Percentiles rank a stretch among this genome's conserved stretches.
These are phyloP conservation scores for Monotropa hypopitys DNA, from an alignment of 179 eudicot genomes.

Conservation along the genomic window DNA sequence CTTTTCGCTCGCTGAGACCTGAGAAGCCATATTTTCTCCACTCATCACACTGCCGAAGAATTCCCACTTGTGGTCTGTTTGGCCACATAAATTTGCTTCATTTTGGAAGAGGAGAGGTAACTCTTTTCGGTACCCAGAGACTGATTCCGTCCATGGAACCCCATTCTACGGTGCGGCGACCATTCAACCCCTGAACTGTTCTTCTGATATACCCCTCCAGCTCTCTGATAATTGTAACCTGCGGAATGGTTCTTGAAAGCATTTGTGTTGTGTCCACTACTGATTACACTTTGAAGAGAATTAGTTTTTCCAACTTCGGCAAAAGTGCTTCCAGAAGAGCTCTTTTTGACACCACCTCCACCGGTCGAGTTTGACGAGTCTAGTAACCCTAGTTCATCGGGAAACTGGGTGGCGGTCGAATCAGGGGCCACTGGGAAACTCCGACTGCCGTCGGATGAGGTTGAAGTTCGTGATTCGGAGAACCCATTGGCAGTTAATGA, in stretches of 20 bases:
- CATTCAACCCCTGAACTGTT: constrained; percentile 45
- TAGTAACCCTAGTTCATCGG: constrained; percentile 33
- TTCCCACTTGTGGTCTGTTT: constrained; percentile 47
- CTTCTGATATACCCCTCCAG: constrained; percentile 32
- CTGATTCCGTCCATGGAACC: constrained; percentile 66
- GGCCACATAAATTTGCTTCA: constrained; percentile 86
- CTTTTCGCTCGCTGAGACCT: neutral
- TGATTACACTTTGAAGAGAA: constrained; percentile 15
- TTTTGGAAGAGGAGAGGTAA: constrained; percentile 36
- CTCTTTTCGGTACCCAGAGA: constrained; percentile 49
- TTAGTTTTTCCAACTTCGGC: constrained; percentile 25
- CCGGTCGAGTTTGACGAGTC: constrained; percentile 22
- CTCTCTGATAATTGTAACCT: constrained; percentile 41
- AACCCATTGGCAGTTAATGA: constrained; percentile 38
- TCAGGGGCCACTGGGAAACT: constrained; percentile 25
- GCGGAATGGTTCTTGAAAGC: constrained; percentile 22
- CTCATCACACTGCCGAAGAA: constrained; percentile 21
- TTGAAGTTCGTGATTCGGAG: constrained; percentile 32
- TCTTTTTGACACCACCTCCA: constrained; percentile 17
- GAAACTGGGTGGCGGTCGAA: constrained; percentile 26
- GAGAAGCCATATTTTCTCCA: neutral
- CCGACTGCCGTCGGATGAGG: constrained; percentile 25
- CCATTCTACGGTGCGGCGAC: constrained; percentile 51
- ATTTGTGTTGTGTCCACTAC: constrained; percentile 20
- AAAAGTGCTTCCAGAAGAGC: constrained; percentile 20